A percentile compares a stretch with the other conserved stretches of the same genome.
Evolutionary conservation across 2,329 filamentous ascomycete species (phyloP).

Genomic region (Scedosporium apiospermum): DNA sequence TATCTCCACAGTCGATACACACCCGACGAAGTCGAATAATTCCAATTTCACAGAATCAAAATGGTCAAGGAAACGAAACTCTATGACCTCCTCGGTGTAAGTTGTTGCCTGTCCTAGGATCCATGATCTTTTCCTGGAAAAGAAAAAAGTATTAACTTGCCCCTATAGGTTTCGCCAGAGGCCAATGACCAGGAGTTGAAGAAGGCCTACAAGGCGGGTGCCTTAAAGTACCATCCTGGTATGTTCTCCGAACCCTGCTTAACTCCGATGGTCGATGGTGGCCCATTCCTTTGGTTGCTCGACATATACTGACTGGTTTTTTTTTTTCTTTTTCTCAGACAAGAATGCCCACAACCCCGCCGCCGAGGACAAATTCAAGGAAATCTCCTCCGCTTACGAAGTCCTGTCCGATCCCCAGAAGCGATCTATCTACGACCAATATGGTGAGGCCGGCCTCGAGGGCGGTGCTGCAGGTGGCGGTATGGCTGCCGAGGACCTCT

Average conservation of each 20-base stretch:
- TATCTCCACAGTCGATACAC: neutral
- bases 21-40: neutral
- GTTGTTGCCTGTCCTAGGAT: conserved; percentile 16
- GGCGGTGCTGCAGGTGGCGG: conserved; percentile 70
- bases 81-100: conserved; percentile 71
- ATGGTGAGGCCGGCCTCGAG: conserved; percentile 93
- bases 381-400: conserved; percentile 92
- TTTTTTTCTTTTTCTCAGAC: conserved; percentile 48
- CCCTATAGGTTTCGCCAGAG: conserved; percentile 59
- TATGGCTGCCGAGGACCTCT: conserved; percentile 94
- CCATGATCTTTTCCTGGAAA: neutral
- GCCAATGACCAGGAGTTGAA: conserved; percentile 81
- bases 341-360: conserved; percentile 94
- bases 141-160: neutral
- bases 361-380: conserved; percentile 97
- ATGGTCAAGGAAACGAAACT: conserved; percentile 76
- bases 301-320: neutral
- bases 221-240: conserved; percentile 79
- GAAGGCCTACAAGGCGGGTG: conserved; percentile 78
- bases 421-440: conserved; percentile 88
- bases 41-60: neutral
- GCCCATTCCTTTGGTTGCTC: neutral
- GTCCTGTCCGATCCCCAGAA: conserved; percentile 87
- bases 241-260: conserved; percentile 22
- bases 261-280: too few relatives aligned